Conservation (phyloP, 805 yeast species). For the Ogataea siamensis region DNA sequence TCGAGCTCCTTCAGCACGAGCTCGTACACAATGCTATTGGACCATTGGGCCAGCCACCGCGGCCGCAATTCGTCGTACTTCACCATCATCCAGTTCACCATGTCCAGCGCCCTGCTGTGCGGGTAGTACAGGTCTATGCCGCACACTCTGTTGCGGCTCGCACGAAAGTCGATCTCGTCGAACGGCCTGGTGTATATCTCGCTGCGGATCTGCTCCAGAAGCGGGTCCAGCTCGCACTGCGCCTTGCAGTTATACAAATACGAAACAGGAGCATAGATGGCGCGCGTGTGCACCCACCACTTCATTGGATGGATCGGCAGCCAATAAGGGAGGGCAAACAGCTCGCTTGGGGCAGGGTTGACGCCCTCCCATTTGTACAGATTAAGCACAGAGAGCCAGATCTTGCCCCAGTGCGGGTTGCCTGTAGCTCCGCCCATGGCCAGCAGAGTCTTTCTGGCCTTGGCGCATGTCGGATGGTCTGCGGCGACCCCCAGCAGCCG, state of each 20-base stretch:
- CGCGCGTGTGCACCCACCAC: constrained; percentile 99
- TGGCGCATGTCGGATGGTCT: constrained; percentile 72
- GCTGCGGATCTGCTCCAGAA: constrained; percentile 61
- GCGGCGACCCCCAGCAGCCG: constrained; percentile 74
- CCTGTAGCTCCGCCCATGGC: constrained; percentile 86
- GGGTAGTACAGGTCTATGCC: constrained; percentile 94
- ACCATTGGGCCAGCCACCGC: constrained; percentile 55
- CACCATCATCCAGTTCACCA: constrained; percentile 57
- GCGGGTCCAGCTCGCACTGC: constrained; percentile 58
- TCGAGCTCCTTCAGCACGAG: constrained; percentile 68
- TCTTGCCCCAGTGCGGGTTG: constrained; percentile 97
- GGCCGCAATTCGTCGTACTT: constrained; percentile 80
- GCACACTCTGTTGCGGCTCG: constrained; percentile 80
- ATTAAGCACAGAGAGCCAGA: constrained; percentile 79
- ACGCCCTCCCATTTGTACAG: constrained; percentile 95
- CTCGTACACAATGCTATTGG: constrained; percentile 55
- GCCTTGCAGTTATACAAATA: constrained; percentile 62
- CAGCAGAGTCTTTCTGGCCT: constrained; percentile 69
- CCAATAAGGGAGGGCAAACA: constrained; percentile 82
- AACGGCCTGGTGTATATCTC: constrained; percentile 77
- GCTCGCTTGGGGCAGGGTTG: constrained; percentile 96
- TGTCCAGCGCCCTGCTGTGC: constrained; percentile 66
- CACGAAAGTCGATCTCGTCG: constrained; percentile 62
- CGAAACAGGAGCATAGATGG: constrained; percentile 83
- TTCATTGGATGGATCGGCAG: constrained; percentile 88